Base-by-base conservation (phyloP, 768 basidiomycete species). In the Vararia minispora region DNA sequence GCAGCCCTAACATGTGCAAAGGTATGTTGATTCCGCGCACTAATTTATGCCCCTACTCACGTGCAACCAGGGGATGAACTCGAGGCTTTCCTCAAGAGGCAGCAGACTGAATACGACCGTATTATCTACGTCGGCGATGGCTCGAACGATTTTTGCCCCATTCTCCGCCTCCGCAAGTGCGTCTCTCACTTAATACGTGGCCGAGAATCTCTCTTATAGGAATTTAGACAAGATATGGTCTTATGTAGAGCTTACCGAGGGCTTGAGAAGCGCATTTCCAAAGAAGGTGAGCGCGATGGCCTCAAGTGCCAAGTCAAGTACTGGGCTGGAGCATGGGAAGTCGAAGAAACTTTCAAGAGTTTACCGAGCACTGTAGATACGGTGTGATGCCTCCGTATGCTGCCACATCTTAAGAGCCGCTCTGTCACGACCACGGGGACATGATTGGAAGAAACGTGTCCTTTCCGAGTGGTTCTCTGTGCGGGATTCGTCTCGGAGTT, bases 1-100 rank as follows among this genome's bases (percentile, higher is more conserved):
- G 95, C 64, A 79, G 79, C 40, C 74, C 80, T 11, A 98, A 99
- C 66, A 95, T 99, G 92, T 99, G 95, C 69, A 99, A 99, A 67
- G 89, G 88, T 79, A 14, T 28, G 56, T 48, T 16, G 4, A 16
- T 18, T 18, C 7, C 18, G 6, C 38, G 17, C 16, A n/a, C 13
- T 29, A 12, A 13, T 25, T 21, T 28, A 21, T 23, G 21, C 18
- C 7, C 22, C 33, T 5, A 8, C 33, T 41, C 24, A 23, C 6
- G 17, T 24, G 13, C 27, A 17, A 6, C 3, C 48, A 90, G 92
- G 94, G n/a, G 81, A 87, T 45, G 95, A 99, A 55, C 69, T 99
- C n/a, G 73, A 79, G 8, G 76, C 76, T 1, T 97, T 84, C 62
- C 67, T 94, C 34, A 60, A 63, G 2, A 62, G 76, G 30, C 65